Conservation (phyloP, 257 asterid genomes). For the Paraleonurus japonicus region DNA sequence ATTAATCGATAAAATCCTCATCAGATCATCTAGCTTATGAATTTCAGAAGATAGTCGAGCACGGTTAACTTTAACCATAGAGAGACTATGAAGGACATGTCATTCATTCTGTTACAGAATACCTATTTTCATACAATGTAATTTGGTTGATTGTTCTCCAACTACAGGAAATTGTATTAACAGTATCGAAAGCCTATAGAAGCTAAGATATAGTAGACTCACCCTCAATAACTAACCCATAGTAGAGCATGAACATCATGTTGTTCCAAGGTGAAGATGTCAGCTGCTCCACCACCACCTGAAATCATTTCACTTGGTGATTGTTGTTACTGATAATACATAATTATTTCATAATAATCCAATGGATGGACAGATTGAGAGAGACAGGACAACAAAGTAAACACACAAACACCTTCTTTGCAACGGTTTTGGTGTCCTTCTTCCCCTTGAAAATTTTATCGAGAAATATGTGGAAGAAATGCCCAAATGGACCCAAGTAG, state of each 20-base stretch:
- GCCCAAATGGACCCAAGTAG: constrained; percentile 93
- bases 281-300: constrained; percentile 92
- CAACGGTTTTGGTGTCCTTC: constrained; percentile 79
- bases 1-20: neutral
- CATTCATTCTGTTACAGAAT: neutral
- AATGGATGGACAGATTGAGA: neutral
- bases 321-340: neutral
- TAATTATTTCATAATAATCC: constrained; percentile 1
- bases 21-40: neutral
- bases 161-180: neutral
- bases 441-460: constrained; percentile 94
- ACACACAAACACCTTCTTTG: constrained; percentile 71
- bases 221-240: constrained; percentile 85
- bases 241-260: constrained; percentile 88
- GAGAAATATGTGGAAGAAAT: constrained; percentile 69
- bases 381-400: neutral
- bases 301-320: constrained; percentile 30
- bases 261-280: constrained; percentile 93
- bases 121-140: neutral
- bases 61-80: neutral
- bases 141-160: neutral
- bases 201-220: constrained; percentile 32
- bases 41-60: neutral
- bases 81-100: neutral
- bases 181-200: neutral